Evolutionary conservation across 768 basidiomycete species (phyloP).

Genomic region (Phlegmacium glaucopus): DNA sequence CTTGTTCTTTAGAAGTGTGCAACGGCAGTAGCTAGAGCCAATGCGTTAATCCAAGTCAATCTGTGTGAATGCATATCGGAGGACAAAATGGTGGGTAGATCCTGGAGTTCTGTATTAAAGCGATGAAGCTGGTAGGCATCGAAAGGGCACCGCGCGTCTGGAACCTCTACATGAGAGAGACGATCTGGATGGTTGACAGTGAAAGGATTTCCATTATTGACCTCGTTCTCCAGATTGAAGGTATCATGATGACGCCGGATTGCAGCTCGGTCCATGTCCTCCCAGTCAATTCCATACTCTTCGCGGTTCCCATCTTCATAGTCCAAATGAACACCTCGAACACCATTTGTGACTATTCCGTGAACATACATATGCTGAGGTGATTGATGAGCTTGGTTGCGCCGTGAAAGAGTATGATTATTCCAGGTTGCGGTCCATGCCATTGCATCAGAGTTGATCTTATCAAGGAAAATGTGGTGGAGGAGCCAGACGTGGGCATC

Average conservation of each 20-base stretch:
- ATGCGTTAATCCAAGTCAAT: no score
- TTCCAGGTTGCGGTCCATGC: constrained; percentile 30
- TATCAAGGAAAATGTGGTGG: constrained; percentile 28
- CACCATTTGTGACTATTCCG: constrained; percentile 1
- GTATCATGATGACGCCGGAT: constrained; percentile 2
- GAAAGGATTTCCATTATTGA: constrained; percentile 1
- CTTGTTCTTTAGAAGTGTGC: no score
- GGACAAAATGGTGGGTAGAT: not conserved
- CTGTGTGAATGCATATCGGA: no score
- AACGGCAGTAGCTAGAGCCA: no score
- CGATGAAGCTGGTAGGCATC: not conserved
- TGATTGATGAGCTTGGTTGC: not conserved
- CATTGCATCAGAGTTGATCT: constrained; percentile 21
- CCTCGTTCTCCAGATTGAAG: not conserved
- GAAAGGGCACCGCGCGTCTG: constrained; percentile 2
- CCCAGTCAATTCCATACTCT: constrained; percentile 9
- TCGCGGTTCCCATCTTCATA: not conserved
- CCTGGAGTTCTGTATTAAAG: not conserved
- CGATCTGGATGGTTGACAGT: constrained; percentile 1
- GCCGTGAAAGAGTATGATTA: not conserved
- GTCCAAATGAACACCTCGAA: constrained; percentile 1
- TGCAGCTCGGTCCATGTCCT: not conserved
- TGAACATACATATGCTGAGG: constrained; percentile 2
- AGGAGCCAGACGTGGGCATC: constrained; percentile 32
- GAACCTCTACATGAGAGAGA: constrained; percentile 4